phyloP scores from a whole-genome alignment of 73 alveolate species.

The Paramecium primaurelia region DNA sequence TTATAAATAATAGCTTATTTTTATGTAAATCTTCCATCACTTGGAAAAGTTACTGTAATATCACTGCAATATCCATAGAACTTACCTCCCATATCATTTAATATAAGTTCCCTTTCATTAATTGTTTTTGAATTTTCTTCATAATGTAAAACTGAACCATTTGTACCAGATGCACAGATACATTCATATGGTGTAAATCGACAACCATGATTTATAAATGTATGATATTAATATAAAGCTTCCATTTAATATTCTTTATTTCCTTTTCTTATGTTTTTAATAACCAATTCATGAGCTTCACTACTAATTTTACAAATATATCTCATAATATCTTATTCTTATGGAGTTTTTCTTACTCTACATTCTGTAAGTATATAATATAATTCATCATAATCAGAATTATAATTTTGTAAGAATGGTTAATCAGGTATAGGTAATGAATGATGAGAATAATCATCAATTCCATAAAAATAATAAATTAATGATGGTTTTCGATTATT shows the following conservation, averaged over 20 bases:
- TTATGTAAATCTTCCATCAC: conserved; percentile 84
- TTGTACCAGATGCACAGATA: conserved; percentile 88
- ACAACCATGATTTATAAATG: conserved; percentile 71
- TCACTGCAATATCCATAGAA: conserved; percentile 96
- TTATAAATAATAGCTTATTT: conserved; percentile 80
- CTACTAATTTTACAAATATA: conserved; percentile 74
- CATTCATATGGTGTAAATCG: conserved; percentile 82
- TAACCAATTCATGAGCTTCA: conserved; percentile 84
- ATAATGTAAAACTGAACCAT: conserved; percentile 88
- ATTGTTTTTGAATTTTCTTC: conserved; percentile 74
- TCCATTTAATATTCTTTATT: conserved; percentile 81
- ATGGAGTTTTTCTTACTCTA: conserved; percentile 75
- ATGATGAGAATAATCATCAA: conserved; percentile 80
- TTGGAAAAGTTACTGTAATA: conserved; percentile 95
- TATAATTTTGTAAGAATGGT: conserved; percentile 66
- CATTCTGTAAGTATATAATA: conserved; percentile 81
- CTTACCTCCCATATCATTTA: conserved; percentile 86
- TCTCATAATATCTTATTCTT: conserved; percentile 84
- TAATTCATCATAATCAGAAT: conserved; percentile 70
- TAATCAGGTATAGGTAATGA: conserved; percentile 72
- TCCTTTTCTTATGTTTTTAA: conserved; percentile 80
- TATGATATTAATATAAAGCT: conserved; percentile 74
- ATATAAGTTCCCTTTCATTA: conserved; percentile 71
- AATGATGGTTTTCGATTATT: conserved; percentile 68
- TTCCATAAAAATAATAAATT: conserved; percentile 81